Evolutionary conservation across 2,329 filamentous ascomycete genomes (phyloP), one percentile per base, ranked within the genome.

Genomic region (Esteya vermicola): DNA sequence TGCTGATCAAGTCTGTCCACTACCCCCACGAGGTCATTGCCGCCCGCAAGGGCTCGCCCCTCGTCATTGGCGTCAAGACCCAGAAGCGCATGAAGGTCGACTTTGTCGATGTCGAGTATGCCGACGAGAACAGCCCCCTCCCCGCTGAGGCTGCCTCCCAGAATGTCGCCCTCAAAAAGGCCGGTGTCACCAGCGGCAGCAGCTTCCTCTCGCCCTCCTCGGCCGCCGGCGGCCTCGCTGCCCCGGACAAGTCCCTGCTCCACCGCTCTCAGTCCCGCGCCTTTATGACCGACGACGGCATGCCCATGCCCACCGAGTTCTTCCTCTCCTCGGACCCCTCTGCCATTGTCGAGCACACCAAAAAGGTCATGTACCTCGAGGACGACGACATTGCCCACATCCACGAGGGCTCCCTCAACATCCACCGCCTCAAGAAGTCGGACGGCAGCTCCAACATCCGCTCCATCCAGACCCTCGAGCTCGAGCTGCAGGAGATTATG

Each of bases 41-140:
- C 41, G 91, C 91, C 59, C 85, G 91, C 54, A 98, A 98, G 76
- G 91, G 91, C 66, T 98, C 91, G 46, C 91, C 91, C 33, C 75
- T 98, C 45, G 91, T 98, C 48, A 85, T 98, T 53, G 91, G 91
- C 65, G 91, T 98, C 59, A 84, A 86, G 68, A 96, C 91, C 42
- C 75, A 86, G 65, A 93, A 83, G 72, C 93, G 93, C 69, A 96
- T 98, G 91, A 98, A 96, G 81, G 91, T 98, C 47, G 91, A 98
- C 68, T 98, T 98, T 56, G 91, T 98, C 59, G 91, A 98, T 60
- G 91, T 98, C 46, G 91, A 98, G 67, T 96, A 89, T 62, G 82
- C 81, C 38, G 86, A 94, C 55, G 85, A 94, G 53, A 78, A 80
- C 54, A 70, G 68, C 50, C 75, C 82, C 50, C 81, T 98, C 46